Evolutionary conservation across 352 stramenopile species (phyloP).

Genomic region (Phytophthora constricta): DNA sequence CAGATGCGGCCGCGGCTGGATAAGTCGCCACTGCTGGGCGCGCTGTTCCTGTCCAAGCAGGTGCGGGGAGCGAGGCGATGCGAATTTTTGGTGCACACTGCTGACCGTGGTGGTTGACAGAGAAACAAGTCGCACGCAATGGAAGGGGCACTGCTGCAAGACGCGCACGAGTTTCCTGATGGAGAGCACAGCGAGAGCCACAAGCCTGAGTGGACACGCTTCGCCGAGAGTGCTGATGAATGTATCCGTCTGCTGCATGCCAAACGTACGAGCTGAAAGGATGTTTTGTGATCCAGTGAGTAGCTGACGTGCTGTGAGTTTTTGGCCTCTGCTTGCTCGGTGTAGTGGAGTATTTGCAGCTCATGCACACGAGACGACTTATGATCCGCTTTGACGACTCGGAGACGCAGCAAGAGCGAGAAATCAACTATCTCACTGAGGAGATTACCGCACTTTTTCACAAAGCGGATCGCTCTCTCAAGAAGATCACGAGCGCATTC

Average conservation of each 20-base stretch:
- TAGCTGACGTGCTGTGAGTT: background rate
- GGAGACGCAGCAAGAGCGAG: slow-evolving; percentile 69
- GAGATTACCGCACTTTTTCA: slow-evolving; percentile 76
- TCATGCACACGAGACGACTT: slow-evolving; percentile 75
- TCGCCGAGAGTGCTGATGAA: slow-evolving; percentile 70
- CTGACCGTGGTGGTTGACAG: too few relatives aligned
- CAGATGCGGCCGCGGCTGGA: slow-evolving; percentile 56
- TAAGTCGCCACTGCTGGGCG: slow-evolving; percentile 43
- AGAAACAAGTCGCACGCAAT: slow-evolving; percentile 58
- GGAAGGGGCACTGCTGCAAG: slow-evolving; percentile 71
- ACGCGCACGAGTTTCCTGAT: slow-evolving; percentile 46
- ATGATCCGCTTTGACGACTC: slow-evolving; percentile 86
- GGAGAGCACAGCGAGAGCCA: slow-evolving; percentile 40
- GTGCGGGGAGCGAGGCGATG: too few relatives aligned
- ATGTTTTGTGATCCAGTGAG: background rate
- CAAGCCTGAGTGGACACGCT: slow-evolving; percentile 69
- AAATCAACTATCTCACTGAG: slow-evolving; percentile 72
- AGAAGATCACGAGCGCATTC: slow-evolving; percentile 72
- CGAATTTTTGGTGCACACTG: too few relatives aligned
- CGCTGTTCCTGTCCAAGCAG: slow-evolving; percentile 64
- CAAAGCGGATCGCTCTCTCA: slow-evolving; percentile 67
- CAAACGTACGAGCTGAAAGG: slow-evolving; percentile 51
- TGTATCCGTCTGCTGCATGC: slow-evolving; percentile 67
- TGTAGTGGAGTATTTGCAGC: slow-evolving; percentile 81
- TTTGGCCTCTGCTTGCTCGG: background rate